Conservation (phyloP, 1,284 basidiomycete species). For the Leccinum fuscescens region DNA sequence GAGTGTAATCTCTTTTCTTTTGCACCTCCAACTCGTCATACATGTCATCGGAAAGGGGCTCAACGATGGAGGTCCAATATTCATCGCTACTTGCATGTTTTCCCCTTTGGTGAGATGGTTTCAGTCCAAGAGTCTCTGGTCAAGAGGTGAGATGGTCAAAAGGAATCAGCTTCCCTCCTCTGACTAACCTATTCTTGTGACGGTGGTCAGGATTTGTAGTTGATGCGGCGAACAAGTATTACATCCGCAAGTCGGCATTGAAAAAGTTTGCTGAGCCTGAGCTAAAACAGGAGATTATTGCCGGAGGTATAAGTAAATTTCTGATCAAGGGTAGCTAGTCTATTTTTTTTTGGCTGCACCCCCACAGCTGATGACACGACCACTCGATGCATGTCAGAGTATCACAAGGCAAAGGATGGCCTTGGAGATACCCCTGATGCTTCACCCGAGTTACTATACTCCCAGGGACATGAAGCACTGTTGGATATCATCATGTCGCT, state of each 20-base stretch:
- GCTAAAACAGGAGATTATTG: constrained; percentile 36
- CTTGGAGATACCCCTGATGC: constrained; percentile 30
- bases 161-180: background rate
- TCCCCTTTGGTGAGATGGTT: constrained; percentile 8
- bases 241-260: constrained; percentile 30
- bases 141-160: constrained; percentile 17
- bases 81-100: constrained; percentile 22
- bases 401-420: constrained; percentile 27
- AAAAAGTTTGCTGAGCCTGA: constrained; percentile 16
- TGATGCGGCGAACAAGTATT: constrained; percentile 17
- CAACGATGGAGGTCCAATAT: constrained; percentile 20
- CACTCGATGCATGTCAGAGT: constrained; percentile 25
- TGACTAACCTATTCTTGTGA: background rate
- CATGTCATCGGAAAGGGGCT: constrained; percentile 19
- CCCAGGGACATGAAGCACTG: constrained; percentile 9
- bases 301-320: constrained; percentile 30
- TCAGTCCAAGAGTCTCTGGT: constrained; percentile 16
- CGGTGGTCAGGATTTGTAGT: constrained; percentile 19
- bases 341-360: background rate
- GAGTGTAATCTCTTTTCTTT: constrained; percentile 17
- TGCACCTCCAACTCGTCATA: constrained; percentile 21
- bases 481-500: constrained; percentile 19
- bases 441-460: constrained; percentile 22
- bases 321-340: constrained; percentile 11
- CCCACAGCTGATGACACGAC: background rate